Evolutionary conservation across 192 early-diverging fungal species (phyloP).

Genomic region (Podila epigama): DNA sequence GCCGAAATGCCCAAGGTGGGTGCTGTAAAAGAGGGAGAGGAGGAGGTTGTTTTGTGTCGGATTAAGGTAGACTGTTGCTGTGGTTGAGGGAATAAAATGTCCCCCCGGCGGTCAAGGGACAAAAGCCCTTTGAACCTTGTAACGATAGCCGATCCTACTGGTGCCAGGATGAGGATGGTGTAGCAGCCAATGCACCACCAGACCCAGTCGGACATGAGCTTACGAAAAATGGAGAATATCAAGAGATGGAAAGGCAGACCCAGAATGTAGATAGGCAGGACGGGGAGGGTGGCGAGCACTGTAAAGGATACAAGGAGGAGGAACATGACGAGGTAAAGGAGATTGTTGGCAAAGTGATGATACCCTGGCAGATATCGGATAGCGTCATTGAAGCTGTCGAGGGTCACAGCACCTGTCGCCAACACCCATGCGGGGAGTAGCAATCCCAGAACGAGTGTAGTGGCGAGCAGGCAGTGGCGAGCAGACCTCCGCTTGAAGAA

Average conservation of each 20-base stretch:
- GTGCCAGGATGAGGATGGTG: conserved; percentile 12
- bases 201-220: conserved; percentile 31
- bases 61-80: too few relatives aligned
- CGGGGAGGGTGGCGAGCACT: conserved; percentile 16
- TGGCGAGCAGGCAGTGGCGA: conserved; percentile 15
- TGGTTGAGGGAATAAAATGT: too few relatives aligned
- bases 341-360: conserved; percentile 41
- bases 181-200: conserved; percentile 37
- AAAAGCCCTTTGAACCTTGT: not conserved
- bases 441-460: conserved; percentile 1
- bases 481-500: not conserved
- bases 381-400: conserved; percentile 37
- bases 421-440: conserved; percentile 36
- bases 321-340: conserved; percentile 49
- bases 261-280: conserved; percentile 19
- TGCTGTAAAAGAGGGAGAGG: too few relatives aligned
- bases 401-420: conserved; percentile 30
- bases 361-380: conserved; percentile 45
- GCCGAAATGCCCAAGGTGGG: not conserved
- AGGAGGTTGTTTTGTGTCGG: not conserved
- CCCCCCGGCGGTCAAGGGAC: not conserved
- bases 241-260: conserved; percentile 44
- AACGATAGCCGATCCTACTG: conserved; percentile 6
- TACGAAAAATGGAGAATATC: conserved; percentile 47
- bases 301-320: conserved; percentile 35